Base-by-base conservation (phyloP, 23 red algal genomes). In the Gracilaria caudata region DNA sequence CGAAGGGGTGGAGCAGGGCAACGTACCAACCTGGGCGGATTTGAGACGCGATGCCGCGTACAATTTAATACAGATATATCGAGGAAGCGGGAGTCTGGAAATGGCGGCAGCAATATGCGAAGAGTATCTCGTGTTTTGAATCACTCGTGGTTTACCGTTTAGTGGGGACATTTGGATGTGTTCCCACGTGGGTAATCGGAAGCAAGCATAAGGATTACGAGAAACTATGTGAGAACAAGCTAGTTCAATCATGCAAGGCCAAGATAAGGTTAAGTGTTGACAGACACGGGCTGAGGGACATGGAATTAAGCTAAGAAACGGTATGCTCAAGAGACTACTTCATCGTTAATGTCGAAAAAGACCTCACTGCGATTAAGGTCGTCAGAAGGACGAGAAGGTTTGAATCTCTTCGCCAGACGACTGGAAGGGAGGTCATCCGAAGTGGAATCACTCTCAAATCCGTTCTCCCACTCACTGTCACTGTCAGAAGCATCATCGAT, bases 401-500 rank as follows among this genome's bases (percentile, higher is more conserved):
- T 89, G 68, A 89, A 77, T 21, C 85, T 72, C 38, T 89, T 89
- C 8, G 85, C 85, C 24, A 89, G 68, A 71, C 80, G 80, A 25
- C 64, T 75, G 72, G 68, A 21, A 19, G 85, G 85, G 51, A 78
- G 72, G 2, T 89, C 85, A 79, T 89, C 85, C n/a, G 68, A 61
- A 41, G 85, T 78, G 70, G 72, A 75, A 64, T 89, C 85, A 66
- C 85, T 89, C 74, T 89, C 85, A 60, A 89, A 89, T 58, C 74
- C 74, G 39, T 64, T 64, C 28, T 68, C 64, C 85, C 85, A 89
- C 41, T 89, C 85, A 68, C 74, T 79, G 59, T 79, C 74, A 65
- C 73, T 68, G 20, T 75, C 68, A 64, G 63, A 74, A 41, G 54
- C 33, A 20, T 89, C 71, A 24, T 73, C 53, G 43, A 59, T 32